phyloP scores from a whole-genome alignment of 208 protist species.

The Leishmania aethiopica region DNA sequence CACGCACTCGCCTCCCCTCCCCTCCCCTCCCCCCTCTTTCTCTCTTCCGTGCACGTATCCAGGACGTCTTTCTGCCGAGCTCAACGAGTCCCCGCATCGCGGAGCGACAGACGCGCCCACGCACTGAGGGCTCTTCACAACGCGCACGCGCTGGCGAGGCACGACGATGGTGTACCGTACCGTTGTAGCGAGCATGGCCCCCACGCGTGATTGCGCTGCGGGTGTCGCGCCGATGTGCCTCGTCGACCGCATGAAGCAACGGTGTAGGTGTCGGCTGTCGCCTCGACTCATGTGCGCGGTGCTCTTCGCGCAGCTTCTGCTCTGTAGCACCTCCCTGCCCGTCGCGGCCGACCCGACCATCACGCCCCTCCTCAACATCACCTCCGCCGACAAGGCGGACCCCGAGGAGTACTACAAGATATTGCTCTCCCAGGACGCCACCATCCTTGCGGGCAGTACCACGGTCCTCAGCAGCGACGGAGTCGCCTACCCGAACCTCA shows the following conservation, averaged over 20 bases:
- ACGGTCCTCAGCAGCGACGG: not conserved
- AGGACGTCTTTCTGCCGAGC: not conserved
- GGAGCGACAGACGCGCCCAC: not conserved
- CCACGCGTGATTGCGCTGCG: not conserved
- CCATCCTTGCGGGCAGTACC: conserved; percentile 25
- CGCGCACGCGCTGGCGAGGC: not conserved
- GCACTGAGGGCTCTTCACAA: not conserved
- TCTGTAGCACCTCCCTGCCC: not conserved
- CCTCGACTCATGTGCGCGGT: not conserved
- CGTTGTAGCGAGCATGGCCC: not conserved
- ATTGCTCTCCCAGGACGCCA: conserved; percentile 10
- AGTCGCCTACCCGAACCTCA: not conserved
- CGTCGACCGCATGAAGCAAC: not conserved
- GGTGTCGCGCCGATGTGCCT: not conserved
- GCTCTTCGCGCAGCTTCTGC: not conserved
- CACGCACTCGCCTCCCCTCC: not conserved
- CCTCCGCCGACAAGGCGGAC: not conserved
- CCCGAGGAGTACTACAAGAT: conserved; percentile 8
- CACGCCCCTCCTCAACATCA: not conserved
- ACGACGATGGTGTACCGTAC: not conserved
- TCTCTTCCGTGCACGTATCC: not conserved
- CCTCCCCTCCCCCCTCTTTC: not conserved
- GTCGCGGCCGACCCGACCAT: not conserved
- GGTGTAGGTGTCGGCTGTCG: not conserved
- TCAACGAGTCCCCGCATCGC: not conserved